A percentile compares a stretch with the other conserved stretches of the same genome.
phyloP scores from a whole-genome alignment of 2,329 filamentous ascomycete genomes.

The Aspergillus caelatus region DNA sequence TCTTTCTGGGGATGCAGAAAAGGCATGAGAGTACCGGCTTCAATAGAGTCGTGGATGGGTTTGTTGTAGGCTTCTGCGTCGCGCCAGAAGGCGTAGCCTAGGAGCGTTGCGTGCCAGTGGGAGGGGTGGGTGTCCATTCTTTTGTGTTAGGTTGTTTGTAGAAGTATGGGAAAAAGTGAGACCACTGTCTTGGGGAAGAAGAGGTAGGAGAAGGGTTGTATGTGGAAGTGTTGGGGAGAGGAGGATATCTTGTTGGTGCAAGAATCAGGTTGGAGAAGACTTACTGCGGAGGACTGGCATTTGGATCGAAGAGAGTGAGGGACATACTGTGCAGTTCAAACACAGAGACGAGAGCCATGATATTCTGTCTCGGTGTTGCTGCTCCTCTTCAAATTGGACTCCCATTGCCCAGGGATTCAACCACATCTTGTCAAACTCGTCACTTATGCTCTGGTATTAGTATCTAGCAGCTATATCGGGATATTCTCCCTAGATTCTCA shows the following conservation, averaged over 20 bases:
- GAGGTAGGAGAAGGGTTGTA: neutral
- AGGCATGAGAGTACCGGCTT: slow-evolving; percentile 15
- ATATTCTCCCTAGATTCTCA: neutral
- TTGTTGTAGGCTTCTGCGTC: slow-evolving; percentile 26
- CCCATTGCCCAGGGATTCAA: neutral
- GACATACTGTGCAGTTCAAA: too few relatives aligned
- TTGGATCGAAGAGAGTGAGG: neutral
- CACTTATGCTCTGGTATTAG: too few relatives aligned
- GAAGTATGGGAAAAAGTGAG: neutral
- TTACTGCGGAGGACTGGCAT: neutral
- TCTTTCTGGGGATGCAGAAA: neutral
- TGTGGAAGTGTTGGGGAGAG: neutral
- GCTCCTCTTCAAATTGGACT: neutral
- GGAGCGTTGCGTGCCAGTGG: slow-evolving; percentile 31
- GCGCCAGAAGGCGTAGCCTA: slow-evolving; percentile 34
- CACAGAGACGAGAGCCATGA: neutral
- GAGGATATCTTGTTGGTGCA: neutral
- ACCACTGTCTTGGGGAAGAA: neutral
- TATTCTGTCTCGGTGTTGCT: neutral
- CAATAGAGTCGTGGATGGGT: slow-evolving; percentile 19
- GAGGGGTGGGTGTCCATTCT: slow-evolving; percentile 23
- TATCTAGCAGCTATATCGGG: too few relatives aligned
- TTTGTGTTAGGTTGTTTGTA: neutral
- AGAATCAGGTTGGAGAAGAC: neutral
- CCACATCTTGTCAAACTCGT: neutral